phyloP scores from a whole-genome alignment of 176 grass and related monocot species.

The Musa itinerans region DNA sequence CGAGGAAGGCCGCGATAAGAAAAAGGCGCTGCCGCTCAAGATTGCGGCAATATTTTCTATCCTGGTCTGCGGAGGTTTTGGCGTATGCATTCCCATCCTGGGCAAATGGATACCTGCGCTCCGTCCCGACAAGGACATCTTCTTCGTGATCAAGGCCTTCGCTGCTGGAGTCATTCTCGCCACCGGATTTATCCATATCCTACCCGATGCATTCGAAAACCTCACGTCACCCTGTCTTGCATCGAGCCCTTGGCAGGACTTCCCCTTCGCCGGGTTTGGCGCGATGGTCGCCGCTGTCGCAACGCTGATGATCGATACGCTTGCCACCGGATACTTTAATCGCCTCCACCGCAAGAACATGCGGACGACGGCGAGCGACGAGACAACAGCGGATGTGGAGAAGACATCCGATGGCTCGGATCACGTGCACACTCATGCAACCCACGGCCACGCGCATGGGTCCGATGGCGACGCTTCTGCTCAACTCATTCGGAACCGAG shows the following conservation, averaged over 20 bases:
- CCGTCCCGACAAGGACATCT: constrained; percentile 4
- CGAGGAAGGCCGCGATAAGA: too few species aligned
- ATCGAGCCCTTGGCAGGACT: constrained; percentile 25
- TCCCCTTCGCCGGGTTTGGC: constrained; percentile 45
- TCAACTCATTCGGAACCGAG: constrained; percentile 29
- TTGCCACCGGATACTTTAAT: constrained; percentile 52
- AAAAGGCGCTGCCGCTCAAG: too few species aligned
- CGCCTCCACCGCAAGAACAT: constrained; percentile 19
- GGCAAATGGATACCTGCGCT: too few species aligned
- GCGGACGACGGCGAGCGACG: background rate
- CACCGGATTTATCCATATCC: constrained; percentile 7
- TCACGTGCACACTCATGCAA: constrained; percentile 36
- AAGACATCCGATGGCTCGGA: background rate
- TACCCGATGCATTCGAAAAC: constrained; percentile 39
- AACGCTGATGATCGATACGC: constrained; percentile 48
- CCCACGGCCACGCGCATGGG: constrained; percentile 45
- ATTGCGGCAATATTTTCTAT: too few species aligned
- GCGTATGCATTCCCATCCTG: too few species aligned
- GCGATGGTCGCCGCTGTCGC: constrained; percentile 60
- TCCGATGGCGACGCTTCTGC: constrained; percentile 23
- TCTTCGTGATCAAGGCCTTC: too few species aligned
- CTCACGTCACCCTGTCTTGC: constrained; percentile 25
- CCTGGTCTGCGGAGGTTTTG: too few species aligned
- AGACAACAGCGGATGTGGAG: constrained; percentile 9
- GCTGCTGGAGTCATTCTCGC: too few species aligned